Evolutionary conservation across 2,329 filamentous ascomycete genomes (phyloP).

Genomic region (Atkinsonella hypoxylon): DNA sequence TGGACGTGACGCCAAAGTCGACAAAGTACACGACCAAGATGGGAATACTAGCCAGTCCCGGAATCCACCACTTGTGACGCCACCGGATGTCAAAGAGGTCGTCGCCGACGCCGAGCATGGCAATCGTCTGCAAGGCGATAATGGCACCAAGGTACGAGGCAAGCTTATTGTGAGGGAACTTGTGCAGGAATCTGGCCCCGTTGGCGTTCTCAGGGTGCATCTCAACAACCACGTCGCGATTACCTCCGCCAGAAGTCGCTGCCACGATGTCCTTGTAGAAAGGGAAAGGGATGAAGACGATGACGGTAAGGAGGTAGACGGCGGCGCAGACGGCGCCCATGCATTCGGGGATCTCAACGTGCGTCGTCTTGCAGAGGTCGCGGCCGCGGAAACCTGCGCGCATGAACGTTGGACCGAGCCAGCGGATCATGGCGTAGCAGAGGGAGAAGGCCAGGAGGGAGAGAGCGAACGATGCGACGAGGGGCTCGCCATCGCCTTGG

Average conservation of each 20-base stretch:
- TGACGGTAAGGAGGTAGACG: constrained; percentile 80
- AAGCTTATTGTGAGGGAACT: constrained; percentile 93
- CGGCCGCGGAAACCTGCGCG: constrained; percentile 78
- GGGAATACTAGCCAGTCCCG: constrained; percentile 83
- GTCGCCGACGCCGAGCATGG: constrained; percentile 85
- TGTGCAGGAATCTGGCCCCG: constrained; percentile 67
- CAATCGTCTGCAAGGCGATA: constrained; percentile 80
- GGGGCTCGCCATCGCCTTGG: constrained; percentile 72
- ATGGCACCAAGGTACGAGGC: constrained; percentile 92
- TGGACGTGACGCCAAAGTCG: constrained; percentile 92
- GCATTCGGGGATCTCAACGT: constrained; percentile 77
- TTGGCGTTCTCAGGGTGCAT: constrained; percentile 47
- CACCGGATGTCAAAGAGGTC: constrained; percentile 97
- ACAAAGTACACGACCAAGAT: constrained; percentile 96
- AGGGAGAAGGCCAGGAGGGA: constrained; percentile 74
- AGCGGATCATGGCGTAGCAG: constrained; percentile 77
- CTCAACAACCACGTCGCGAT: constrained; percentile 72
- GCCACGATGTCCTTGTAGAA: constrained; percentile 98
- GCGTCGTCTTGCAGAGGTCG: constrained; percentile 63
- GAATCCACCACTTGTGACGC: constrained; percentile 98
- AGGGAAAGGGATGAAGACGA: constrained; percentile 88
- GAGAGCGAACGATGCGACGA: constrained; percentile 79
- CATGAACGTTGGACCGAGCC: constrained; percentile 85
- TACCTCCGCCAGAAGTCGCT: constrained; percentile 85
- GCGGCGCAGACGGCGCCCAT: constrained; percentile 92